Base-by-base conservation (phyloP, 257 asterid genomes). In the Henckelia pumila region DNA sequence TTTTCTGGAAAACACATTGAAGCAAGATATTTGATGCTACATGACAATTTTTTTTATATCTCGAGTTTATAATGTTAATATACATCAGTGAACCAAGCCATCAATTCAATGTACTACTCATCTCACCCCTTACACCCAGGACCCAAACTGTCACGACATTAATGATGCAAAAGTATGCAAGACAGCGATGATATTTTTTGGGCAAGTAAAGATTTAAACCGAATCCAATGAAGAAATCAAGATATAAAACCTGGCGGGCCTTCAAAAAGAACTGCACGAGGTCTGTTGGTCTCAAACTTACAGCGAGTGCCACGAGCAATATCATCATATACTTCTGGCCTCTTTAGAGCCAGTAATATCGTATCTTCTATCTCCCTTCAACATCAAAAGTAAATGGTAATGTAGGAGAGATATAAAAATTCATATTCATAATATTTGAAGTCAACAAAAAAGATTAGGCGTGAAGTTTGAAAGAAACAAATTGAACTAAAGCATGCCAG, bases 231-330 rank as follows among this genome's bases (percentile, higher is more conserved):
- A 63, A 64, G 37, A 35, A 72, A 64, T 19, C 20, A 68, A 74
- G 75, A 67, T 59, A 49, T 53, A 81, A 78, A 59, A 93, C 98
- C 99, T 85, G 99, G 96, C 69, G 99, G 99, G 68, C 99, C 99
- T 87, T 94, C 99, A 76, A 91, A 94, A 60, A 94, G 85, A 59
- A 94, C 96, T 20, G 96, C 97, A 63, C 92, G 91, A 29, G 99
- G 99, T 78, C 99, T 80, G 76, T 88, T 94, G n/a, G 95, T 77
- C 92, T 91, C 99, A 72, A 94, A 94, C 81, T 91, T 94, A 59
- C 88, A 74, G 59, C 99, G 85, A 33, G 99, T 94, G 56, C 95
- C 97, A 62, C 89, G 96, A 74, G 96, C 96, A 81, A 94, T 91
- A 59, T 87, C 86, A 78, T 94, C 97, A 74, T 94, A 94, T 58